phyloP scores from a whole-genome alignment of 2,329 filamentous ascomycete species.

The Orbilia brochopaga region DNA sequence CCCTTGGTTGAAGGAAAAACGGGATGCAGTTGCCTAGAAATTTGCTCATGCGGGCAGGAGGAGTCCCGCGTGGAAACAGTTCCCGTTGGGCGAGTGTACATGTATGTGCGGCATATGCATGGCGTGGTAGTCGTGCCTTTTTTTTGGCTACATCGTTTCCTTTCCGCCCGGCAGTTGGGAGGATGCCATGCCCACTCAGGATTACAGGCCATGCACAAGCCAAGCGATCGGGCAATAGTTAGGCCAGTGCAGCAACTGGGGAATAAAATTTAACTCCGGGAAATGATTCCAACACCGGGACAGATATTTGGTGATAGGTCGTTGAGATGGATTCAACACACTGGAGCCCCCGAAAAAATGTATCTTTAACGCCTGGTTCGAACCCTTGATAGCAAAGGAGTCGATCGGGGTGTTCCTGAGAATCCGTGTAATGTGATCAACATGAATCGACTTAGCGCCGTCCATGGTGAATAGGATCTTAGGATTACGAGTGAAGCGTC shows the following conservation, averaged over 20 bases:
- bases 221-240: conserved; percentile 17
- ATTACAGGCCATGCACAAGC: conserved; percentile 19
- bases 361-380: not conserved
- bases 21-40: conserved; percentile 39
- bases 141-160: conserved; percentile 5
- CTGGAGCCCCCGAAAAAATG: not conserved
- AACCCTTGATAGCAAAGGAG: not conserved
- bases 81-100: conserved; percentile 7
- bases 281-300: conserved; percentile 3
- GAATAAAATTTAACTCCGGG: conserved; percentile 12
- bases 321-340: not conserved
- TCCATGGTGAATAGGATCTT: conserved; percentile 11
- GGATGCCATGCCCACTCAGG: conserved; percentile 38
- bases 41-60: conserved; percentile 23
- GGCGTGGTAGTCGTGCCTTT: conserved; percentile 20
- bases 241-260: conserved; percentile 6
- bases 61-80: conserved; percentile 11
- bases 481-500: not conserved
- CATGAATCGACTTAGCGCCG: not conserved
- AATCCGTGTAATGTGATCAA: conserved; percentile 10
- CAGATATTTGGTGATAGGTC: not conserved
- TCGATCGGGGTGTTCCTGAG: conserved; percentile 12
- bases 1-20: not conserved
- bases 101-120: conserved; percentile 8
- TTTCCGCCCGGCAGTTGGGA: conserved; percentile 32